Evolutionary conservation across 805 yeast genomes (phyloP).

Genomic region (Cephaloascus albidus): DNA sequence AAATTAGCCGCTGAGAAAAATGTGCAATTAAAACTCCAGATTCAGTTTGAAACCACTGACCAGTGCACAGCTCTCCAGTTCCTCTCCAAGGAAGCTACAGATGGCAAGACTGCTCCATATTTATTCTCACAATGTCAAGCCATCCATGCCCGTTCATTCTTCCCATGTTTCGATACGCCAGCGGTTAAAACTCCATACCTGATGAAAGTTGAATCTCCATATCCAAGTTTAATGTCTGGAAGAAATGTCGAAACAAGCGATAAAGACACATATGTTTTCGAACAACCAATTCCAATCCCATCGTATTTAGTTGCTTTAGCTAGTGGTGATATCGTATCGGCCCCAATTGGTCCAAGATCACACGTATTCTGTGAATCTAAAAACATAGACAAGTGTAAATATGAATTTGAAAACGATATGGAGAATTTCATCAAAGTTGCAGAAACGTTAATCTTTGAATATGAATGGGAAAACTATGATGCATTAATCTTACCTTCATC

Average conservation of each 20-base stretch:
- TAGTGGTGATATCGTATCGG: constrained; percentile 64
- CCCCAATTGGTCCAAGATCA: constrained; percentile 79
- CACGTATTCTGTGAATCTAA: constrained; percentile 73
- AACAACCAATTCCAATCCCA: constrained; percentile 80
- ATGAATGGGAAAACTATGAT: constrained; percentile 82
- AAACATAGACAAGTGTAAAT: constrained; percentile 54
- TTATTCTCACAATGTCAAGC: constrained; percentile 89
- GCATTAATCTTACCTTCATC: constrained; percentile 71
- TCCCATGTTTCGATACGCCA: constrained; percentile 91
- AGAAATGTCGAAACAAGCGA: constrained; percentile 20
- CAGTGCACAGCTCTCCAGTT: constrained; percentile 83
- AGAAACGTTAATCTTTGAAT: constrained; percentile 64
- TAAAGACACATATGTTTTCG: constrained; percentile 33
- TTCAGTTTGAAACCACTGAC: constrained; percentile 62
- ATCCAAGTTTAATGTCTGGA: constrained; percentile 72
- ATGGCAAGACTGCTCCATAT: constrained; percentile 60
- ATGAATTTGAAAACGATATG: constrained; percentile 75
- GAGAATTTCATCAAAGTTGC: constrained; percentile 75
- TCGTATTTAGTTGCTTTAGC: constrained; percentile 79
- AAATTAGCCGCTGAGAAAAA: constrained; percentile 4
- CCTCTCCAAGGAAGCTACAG: constrained; percentile 65
- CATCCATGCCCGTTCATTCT: constrained; percentile 78
- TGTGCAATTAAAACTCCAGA: constrained; percentile 15
- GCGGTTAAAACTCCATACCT: constrained; percentile 61
- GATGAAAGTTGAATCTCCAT: constrained; percentile 50